Percentiles rank a stretch among this genome's conserved stretches.
Evolutionary conservation across 2,329 filamentous ascomycete species (phyloP).

Genomic region (Plenodomus biglobosus): DNA sequence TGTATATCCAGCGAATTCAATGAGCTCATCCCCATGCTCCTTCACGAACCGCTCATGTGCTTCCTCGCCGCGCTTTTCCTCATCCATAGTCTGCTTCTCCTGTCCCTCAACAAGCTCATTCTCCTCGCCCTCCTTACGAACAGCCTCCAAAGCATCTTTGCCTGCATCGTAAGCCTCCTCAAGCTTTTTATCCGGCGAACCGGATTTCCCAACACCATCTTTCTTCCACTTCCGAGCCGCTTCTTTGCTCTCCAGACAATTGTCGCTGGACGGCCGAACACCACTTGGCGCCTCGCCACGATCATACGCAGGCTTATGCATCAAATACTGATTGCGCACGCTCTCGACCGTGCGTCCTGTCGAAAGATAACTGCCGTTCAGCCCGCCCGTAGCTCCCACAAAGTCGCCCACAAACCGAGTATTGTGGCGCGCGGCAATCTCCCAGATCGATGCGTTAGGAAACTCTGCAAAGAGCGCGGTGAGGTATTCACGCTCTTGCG

Average conservation of each 20-base stretch:
- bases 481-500: constrained; percentile 23
- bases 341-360: constrained; percentile 32
- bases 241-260: not conserved
- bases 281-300: constrained; percentile 11
- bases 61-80: too few species aligned
- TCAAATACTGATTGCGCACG: constrained; percentile 28
- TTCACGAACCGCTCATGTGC: too few species aligned
- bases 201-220: not conserved
- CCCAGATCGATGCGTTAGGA: constrained; percentile 27
- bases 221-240: not conserved
- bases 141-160: too few species aligned
- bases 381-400: constrained; percentile 6
- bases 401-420: constrained; percentile 18
- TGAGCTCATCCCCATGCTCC: too few species aligned
- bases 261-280: not conserved
- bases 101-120: too few species aligned
- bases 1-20: too few species aligned
- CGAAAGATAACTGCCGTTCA: constrained; percentile 8
- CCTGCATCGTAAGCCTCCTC: too few species aligned
- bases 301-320: constrained; percentile 26
- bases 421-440: constrained; percentile 31
- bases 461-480: constrained; percentile 12
- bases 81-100: too few species aligned
- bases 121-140: too few species aligned
- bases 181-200: too few species aligned